Conservation (phyloP, 2,329 filamentous ascomycete genomes). For the Fusarium annulatum region DNA sequence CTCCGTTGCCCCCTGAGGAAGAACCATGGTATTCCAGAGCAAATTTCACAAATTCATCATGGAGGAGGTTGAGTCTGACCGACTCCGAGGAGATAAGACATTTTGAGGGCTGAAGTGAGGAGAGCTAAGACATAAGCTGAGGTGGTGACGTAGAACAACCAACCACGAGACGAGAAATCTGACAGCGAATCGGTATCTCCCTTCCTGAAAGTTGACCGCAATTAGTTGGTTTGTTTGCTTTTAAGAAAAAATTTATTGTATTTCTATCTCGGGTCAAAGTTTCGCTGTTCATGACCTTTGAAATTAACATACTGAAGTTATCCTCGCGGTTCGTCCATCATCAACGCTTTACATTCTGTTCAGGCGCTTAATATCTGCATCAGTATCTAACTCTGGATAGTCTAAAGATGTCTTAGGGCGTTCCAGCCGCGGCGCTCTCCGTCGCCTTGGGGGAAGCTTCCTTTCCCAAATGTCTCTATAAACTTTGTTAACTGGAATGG, state of each 20-base stretch:
- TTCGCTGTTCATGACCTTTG: no score
- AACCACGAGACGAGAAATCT: background rate
- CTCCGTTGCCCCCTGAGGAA: no score
- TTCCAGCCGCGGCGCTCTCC: background rate
- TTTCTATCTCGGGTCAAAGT: background rate
- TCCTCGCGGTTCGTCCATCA: rapidly evolving
- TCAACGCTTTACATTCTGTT: background rate
- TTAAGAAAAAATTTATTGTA: background rate
- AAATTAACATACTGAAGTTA: background rate
- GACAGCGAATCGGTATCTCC: background rate
- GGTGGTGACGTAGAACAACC: background rate
- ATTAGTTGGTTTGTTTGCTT: no score
- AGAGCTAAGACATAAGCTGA: slow-evolving; percentile 11
- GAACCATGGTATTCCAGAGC: background rate
- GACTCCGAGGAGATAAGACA: background rate
- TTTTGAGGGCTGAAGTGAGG: no score
- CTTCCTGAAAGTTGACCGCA: no score
- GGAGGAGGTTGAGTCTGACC: background rate
- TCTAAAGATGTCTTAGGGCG: background rate
- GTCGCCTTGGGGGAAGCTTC: background rate
- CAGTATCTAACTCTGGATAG: background rate
- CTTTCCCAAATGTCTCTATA: slow-evolving; percentile 24
- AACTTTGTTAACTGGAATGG: slow-evolving; percentile 4
- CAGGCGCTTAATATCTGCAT: background rate
- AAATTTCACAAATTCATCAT: background rate